phyloP scores from a whole-genome alignment of 2,329 filamentous ascomycete genomes.

The Colletotrichum abscissum region DNA sequence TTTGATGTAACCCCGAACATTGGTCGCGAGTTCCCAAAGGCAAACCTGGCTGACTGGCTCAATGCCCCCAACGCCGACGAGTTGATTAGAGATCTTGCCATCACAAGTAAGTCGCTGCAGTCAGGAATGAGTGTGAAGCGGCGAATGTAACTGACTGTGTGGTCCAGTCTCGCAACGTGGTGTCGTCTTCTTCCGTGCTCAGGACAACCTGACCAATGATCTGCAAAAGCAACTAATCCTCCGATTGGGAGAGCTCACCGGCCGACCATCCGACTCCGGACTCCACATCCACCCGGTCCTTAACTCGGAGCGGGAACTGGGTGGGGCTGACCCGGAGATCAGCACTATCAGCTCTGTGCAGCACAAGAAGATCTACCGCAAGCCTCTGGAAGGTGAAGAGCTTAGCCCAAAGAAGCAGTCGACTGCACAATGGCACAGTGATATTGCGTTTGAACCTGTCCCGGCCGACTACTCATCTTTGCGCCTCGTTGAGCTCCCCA shows the following conservation, averaged over 20 bases:
- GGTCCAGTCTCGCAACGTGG: constrained; percentile 68
- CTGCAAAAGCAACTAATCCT: constrained; percentile 70
- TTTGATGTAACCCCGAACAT: constrained; percentile 66
- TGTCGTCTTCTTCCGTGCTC: constrained; percentile 73
- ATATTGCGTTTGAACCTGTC: constrained; percentile 70
- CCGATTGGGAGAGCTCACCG: constrained; percentile 68
- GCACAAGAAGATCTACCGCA: constrained; percentile 51
- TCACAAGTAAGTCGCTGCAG: constrained; percentile 58
- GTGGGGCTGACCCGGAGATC: constrained; percentile 64
- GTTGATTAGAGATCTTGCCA: constrained; percentile 68
- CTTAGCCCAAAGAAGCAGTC: constrained; percentile 47
- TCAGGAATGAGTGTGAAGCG: too few relatives aligned
- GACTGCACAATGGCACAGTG: constrained; percentile 54
- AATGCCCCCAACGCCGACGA: constrained; percentile 65
- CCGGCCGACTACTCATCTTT: constrained; percentile 71
- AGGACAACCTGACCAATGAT: constrained; percentile 66
- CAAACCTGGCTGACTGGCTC: constrained; percentile 65
- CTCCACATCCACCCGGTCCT: constrained; percentile 71
- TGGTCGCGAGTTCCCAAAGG: constrained; percentile 62
- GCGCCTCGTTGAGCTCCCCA: constrained; percentile 66
- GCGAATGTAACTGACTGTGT: not conserved
- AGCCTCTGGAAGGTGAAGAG: constrained; percentile 34
- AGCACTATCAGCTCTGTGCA: constrained; percentile 68
- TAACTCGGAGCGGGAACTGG: constrained; percentile 64
- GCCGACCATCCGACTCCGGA: constrained; percentile 66